phyloP scores from a whole-genome alignment of 768 basidiomycete genomes.

The Suillus subaureus region DNA sequence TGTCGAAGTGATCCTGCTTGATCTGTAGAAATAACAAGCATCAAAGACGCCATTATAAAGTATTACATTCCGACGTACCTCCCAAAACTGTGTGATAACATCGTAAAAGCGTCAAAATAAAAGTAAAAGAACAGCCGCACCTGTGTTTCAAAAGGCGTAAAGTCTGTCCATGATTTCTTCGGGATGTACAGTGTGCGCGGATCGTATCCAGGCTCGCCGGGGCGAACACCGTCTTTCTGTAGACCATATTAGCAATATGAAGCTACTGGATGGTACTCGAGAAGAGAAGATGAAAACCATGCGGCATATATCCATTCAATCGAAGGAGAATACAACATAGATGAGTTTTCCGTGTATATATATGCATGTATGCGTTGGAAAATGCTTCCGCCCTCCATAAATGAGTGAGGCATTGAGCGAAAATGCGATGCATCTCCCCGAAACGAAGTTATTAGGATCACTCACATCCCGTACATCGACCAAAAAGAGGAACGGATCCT shows the following conservation, averaged over 20 bases:
- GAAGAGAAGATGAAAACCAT: conserved; percentile 4
- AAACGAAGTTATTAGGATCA: neutral
- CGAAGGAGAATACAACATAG: neutral
- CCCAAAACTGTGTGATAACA: conserved; percentile 60
- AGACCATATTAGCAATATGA: neutral
- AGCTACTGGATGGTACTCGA: neutral
- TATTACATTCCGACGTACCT: conserved; percentile 44
- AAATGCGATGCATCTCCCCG: neutral
- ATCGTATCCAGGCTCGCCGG: conserved; percentile 87
- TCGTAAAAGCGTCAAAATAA: conserved; percentile 6
- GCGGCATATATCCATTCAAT: neutral
- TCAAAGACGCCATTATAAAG: neutral
- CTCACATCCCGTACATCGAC: conserved; percentile 70
- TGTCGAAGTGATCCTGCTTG: conserved; percentile 97
- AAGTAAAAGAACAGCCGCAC: conserved; percentile 32
- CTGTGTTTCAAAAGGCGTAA: conserved; percentile 97
- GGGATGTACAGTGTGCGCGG: conserved; percentile 87
- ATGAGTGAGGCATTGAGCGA: neutral
- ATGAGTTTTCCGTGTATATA: neutral
- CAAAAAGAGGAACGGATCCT: conserved; percentile 79
- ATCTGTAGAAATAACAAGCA: conserved; percentile 60
- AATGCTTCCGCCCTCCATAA: neutral
- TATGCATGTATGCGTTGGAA: neutral
- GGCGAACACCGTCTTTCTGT: conserved; percentile 79
- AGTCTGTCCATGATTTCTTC: conserved; percentile 68